Evolutionary conservation across 306 rosid species (phyloP).

Genomic region (Corylus avellana): DNA sequence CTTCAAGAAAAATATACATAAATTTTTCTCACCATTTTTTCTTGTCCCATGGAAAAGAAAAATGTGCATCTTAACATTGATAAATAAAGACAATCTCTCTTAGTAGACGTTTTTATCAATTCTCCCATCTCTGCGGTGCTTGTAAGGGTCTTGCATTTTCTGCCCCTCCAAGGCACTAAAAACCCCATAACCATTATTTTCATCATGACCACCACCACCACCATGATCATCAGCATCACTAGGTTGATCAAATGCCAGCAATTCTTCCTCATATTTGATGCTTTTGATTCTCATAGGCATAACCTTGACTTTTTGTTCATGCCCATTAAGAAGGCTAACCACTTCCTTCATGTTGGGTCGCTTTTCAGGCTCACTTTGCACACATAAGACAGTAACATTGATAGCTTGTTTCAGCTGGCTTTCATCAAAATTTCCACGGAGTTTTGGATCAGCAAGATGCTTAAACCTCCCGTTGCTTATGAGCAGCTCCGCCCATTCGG

Average conservation of each 20-base stretch:
- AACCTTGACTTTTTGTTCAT: constrained; percentile 39
- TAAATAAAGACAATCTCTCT: background rate
- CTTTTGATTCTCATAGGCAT: constrained; percentile 47
- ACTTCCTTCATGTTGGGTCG: constrained; percentile 75
- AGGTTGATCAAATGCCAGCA: constrained; percentile 53
- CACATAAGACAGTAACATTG: constrained; percentile 68
- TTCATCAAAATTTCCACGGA: constrained; percentile 67
- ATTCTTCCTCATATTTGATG: constrained; percentile 42
- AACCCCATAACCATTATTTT: constrained; percentile 61
- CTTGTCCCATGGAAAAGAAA: background rate
- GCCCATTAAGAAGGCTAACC: constrained; percentile 61
- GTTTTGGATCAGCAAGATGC: constrained; percentile 66
- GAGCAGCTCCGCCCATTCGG: constrained; percentile 76
- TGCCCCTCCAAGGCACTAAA: constrained; percentile 74
- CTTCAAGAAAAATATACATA: background rate
- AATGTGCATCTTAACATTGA: background rate
- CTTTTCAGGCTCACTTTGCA: constrained; percentile 58
- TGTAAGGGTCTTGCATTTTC: constrained; percentile 54
- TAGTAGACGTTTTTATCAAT: constrained; percentile 5
- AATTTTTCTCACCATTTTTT: too few relatives aligned
- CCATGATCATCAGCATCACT: constrained; percentile 38
- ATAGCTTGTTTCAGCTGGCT: constrained; percentile 55
- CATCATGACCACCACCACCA: constrained; percentile 24
- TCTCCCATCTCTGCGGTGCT: constrained; percentile 25
- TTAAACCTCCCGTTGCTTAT: constrained; percentile 53